Base-by-base conservation (phyloP, 2,329 filamentous ascomycete species). In the Sporothrix dimorphospora region DNA sequence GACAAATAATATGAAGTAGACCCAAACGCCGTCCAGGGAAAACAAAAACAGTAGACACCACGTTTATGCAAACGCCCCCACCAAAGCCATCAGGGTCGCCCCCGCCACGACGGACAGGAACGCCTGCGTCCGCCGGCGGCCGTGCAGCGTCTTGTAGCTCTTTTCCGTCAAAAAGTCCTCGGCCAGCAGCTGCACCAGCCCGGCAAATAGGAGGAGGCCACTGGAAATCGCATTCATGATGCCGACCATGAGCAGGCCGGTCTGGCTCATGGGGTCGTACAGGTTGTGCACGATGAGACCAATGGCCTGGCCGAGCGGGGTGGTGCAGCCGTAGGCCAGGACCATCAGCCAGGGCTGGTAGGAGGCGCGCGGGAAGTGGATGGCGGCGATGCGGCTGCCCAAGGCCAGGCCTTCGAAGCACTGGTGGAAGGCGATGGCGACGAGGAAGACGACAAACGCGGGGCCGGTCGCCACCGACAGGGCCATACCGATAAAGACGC, bases 341-440 rank as follows among this genome's bases (percentile, higher is more conserved):
- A 92, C 91, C 91, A 94, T 94, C 9, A 94, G 84, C 91, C 91
- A 97, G 0, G 96, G 95, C 65, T 92, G 92, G 1, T 88, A 82
- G 0, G 92, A 95, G 2, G 87, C 86, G 24, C 87, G 86, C 0
- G 92, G 88, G 78, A 98, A 97, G 79, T 91, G 89, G 38, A 97
- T 89, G 11, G 92, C 91, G 0, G 93, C 92, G 77, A 97, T 97
- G 72, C 94, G 91, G 57, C 92, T 92, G 7, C 94, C 94, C 4
- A 97, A 87, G 0, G 94, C 94, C 16, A 97, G 89, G 1, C 94
- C 94, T 82, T 97, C 94, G 75, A 97, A 97, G 0, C 92, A 94
- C 82, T 97, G 92, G 78, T 96, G 93, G 81, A 95, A 94, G 75
- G 88, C 89, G 74, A 96, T 94, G 67, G 93, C 93, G 40, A 94